Evolutionary conservation across 768 basidiomycete genomes (phyloP), one percentile per base, ranked within the genome.

Genomic region (Podaxis sp.): DNA sequence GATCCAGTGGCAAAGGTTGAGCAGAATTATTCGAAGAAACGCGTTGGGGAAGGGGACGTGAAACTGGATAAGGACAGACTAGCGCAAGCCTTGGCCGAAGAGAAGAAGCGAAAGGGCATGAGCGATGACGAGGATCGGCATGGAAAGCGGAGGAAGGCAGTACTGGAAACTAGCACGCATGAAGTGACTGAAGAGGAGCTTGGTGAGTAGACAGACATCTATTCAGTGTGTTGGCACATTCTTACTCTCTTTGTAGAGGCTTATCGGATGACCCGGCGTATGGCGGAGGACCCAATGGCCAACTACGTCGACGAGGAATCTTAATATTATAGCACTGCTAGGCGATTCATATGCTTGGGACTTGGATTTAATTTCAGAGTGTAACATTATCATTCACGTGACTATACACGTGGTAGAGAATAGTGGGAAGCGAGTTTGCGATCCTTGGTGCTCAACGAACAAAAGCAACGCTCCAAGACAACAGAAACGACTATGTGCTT

Each of bases 131-230:
- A 82, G 38, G 84, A 87, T 64, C 76, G 81, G 59, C 74, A 74
- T 65, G 79, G 79, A 63, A 89, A 88, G 73, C 86, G 86, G 72
- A 74, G 72, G 64, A 87, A 83, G 71, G 79, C 72, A 1, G 54
- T 74, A 11, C 77, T 78, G 52, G 70, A 66, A 21, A 66, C 79
- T 37, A 75, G 85, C 18, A 82, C 81, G 53, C 85, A 88, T 70
- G 95, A 96, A 52, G 90, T 97, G 36, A 89, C 93, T 7, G 93
- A 96, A 73, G 95, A 95, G 70, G 82, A 93, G 65, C 82, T 92
- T 35, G 90, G 90, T 90, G 69, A 62, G 85, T 76, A 11, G 55
- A 25, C 5, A 11, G 55, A 25, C 5, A 28, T 50, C 25, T 25
- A 3, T 61, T 27, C 35, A 44, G 1, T 56, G 55, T 38, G 55